Base-by-base conservation (phyloP, 2,329 filamentous ascomycete species). In the Talaromyces albobiverticillius region DNA sequence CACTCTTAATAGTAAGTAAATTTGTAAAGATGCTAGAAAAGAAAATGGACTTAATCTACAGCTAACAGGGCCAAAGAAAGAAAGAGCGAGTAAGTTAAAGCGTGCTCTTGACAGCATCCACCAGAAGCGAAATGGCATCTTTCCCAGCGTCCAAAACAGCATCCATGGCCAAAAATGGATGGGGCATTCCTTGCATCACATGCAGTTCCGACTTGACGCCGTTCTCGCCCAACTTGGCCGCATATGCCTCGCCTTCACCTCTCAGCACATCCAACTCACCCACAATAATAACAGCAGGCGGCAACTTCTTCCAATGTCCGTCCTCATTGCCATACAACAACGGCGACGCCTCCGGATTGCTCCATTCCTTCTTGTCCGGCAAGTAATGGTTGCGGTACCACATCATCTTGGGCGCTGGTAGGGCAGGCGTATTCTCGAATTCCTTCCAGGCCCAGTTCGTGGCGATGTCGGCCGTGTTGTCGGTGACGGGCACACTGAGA, bases 351-450 rank as follows among this genome's bases (percentile, higher is more conserved):
- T 83, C 80, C 0, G 78, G 76, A 31, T 81, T 69, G 2, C 62
- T 60, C 74, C 79, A 77, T 51, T 77, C 73, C 2, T 61, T 62
- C 22, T 70, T 53, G 40, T 78, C 67, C 0, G 81, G 80, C 2
- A 85, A 72, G 65, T 84, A 84, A 62, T 82, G 78, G 16, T 74
- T 62, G n/a, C 82, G 72, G 61, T 82, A 85, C 82, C 82, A 84
- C 46, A 81, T 63, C 82, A 84, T 84, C 65, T 84, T 83, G 3
- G 69, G 68, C 0, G 80, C 79, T 0, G 81, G 77, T 1, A 84
- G 71, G 0, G 80, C 79, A 0, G 80, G 76, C 0, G 76, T 74
- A 60, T 76, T 70, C 59, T 82, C 71, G 61, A 80, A 81, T 42
- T 76, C 73, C 14, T 65, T 70, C 73, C 79, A 85, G 3, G 79